Base-by-base conservation (phyloP, 2,329 filamentous ascomycete genomes). In the Talaromyces funiculosus region DNA sequence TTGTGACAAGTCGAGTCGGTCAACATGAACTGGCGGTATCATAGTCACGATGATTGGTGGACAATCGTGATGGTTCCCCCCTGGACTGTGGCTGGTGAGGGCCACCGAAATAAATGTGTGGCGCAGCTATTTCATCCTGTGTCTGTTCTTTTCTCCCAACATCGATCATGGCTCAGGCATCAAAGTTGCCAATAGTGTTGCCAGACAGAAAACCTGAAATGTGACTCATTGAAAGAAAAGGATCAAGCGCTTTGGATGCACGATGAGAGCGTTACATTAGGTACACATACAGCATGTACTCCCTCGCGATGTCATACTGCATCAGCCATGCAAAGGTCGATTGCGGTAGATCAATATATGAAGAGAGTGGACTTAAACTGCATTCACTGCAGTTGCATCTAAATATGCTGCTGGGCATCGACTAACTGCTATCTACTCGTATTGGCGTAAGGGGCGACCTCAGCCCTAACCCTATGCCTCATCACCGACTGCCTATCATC, bases 231-330 rank as follows among this genome's bases (percentile, higher is more conserved):
- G 2, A 1, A 16, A 18, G 45, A 29, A 26, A 14, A 29, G 14
- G 12, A 26, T 18, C 26, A 12, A 29, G 14, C 24, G 16, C 9
- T 10, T 10, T 33, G 31, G 9, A 33, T 33, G 38, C 40, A 45
- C 29, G 16, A 38, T 55, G 40, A 59, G 20, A 43, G 20, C 38
- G 29, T 51, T 33, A 29, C 33, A 38, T 62, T 53, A 62, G 61
- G 61, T 62, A 62, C 33, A 37, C 58, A 49, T 62, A 62, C 59
- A 57, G 22, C 22, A 7, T 29, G 51, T 31, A 20, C 24, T 8
- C 9, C 22, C 20, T n/a, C 31, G 12, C 59, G 42, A 53, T 57
- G 54, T 53, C 59, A 61, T 35, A 18, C 7, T 47, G 59, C 59
- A 53, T 20, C 43, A 45, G 43, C 22, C 43, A 47, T 29, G 3